A percentile compares a stretch with the other conserved stretches of the same genome.
Conservation (phyloP, 257 asterid species). For the Eucommia ulmoides region DNA sequence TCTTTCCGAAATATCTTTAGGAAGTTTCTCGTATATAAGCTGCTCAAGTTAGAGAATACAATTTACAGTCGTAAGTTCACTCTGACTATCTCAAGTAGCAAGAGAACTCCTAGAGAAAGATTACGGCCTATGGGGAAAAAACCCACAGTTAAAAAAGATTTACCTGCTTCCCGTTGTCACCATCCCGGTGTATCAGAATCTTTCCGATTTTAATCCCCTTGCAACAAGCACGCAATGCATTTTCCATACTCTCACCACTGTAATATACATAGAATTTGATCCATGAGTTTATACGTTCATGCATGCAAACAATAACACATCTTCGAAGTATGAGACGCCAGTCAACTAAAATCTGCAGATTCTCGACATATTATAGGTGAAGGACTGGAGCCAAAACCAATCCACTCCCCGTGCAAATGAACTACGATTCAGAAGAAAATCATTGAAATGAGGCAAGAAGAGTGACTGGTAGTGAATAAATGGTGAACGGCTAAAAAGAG, state of each 20-base stretch:
- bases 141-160: neutral
- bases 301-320: too few relatives aligned
- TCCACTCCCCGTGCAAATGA: too few relatives aligned
- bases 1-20: conserved; percentile 79
- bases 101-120: conserved; percentile 5
- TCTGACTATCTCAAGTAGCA: conserved; percentile 6
- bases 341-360: too few relatives aligned
- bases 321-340: too few relatives aligned
- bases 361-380: too few relatives aligned
- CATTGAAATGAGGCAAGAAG: too few relatives aligned
- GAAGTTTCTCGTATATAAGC: conserved; percentile 98
- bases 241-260: conserved; percentile 99
- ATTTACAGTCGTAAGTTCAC: neutral
- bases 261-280: conserved; percentile 1
- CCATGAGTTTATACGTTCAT: neutral
- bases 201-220: conserved; percentile 98
- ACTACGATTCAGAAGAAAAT: too few relatives aligned
- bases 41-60: conserved; percentile 22
- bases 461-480: too few relatives aligned
- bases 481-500: too few relatives aligned
- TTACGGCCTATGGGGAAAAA: conserved; percentile 4
- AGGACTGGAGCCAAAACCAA: too few relatives aligned
- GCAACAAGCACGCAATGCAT: conserved; percentile 98
- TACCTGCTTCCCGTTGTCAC: conserved; percentile 97
- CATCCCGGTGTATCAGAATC: conserved; percentile 90